Percentiles rank a stretch among this genome's conserved stretches.
Evolutionary conservation across 148 eudicot genomes (phyloP).

Genomic region (Cornus florida): DNA sequence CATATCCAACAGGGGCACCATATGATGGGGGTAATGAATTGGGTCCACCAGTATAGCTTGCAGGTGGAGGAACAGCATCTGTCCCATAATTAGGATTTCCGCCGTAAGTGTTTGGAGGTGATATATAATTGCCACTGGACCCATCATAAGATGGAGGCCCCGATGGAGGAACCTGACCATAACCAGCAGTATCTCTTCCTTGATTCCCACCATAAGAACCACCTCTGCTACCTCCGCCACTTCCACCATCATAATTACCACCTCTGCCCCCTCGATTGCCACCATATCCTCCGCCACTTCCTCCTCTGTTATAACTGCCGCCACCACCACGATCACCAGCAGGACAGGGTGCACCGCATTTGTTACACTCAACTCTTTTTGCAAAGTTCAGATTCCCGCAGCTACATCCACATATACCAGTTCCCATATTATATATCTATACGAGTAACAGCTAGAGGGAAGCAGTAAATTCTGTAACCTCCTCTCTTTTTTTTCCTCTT

Average conservation of each 20-base stretch:
- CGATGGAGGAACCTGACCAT: constrained; percentile 54
- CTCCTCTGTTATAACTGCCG: constrained; percentile 41
- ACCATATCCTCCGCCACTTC: constrained; percentile 40
- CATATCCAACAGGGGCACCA: constrained; percentile 67
- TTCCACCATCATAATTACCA: constrained; percentile 41
- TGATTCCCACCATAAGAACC: constrained; percentile 59
- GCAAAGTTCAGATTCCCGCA: constrained; percentile 97
- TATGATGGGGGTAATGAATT: constrained; percentile 77
- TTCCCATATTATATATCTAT: constrained; percentile 17
- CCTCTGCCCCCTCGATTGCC: constrained; percentile 49
- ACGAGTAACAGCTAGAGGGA: not conserved
- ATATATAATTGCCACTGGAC: constrained; percentile 50
- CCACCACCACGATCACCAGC: constrained; percentile 29
- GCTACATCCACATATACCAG: constrained; percentile 41
- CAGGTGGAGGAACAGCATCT: constrained; percentile 89
- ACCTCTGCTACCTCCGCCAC: constrained; percentile 53
- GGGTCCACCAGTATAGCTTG: constrained; percentile 78
- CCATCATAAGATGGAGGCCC: constrained; percentile 58
- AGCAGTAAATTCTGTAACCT: not conserved
- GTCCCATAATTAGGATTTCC: constrained; percentile 59
- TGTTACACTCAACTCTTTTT: constrained; percentile 83
- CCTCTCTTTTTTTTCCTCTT: not conserved
- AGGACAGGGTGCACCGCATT: constrained; percentile 77
- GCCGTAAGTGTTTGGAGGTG: constrained; percentile 49
- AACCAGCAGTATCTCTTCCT: constrained; percentile 61